A percentile compares a stretch with the other conserved stretches of the same genome.
Evolutionary conservation across 148 eudicot species (phyloP).

Genomic region (Nepenthes mirabilis): DNA sequence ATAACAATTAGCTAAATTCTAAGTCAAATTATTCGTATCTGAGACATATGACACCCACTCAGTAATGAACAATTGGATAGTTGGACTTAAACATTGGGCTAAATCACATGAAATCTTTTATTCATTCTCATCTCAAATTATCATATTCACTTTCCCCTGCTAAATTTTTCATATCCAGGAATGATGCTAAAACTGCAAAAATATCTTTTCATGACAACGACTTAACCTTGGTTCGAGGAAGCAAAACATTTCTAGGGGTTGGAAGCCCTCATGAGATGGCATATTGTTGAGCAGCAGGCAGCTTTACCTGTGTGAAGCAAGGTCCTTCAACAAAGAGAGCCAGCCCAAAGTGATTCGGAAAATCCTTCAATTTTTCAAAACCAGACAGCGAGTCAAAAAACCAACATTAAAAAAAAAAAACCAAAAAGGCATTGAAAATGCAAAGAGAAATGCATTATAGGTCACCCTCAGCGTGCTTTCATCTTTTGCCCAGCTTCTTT

Average conservation of each 20-base stretch:
- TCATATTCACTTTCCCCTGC: no score
- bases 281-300: constrained; percentile 55
- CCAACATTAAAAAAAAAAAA: constrained; percentile 1
- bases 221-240: constrained; percentile 75
- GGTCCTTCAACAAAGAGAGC: constrained; percentile 61
- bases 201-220: no score
- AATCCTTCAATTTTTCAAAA: constrained; percentile 43
- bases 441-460: not conserved
- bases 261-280: constrained; percentile 42
- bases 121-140: no score
- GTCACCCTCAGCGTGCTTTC: constrained; percentile 63
- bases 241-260: constrained; percentile 48
- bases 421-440: not conserved
- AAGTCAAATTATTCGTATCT: no score
- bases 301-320: constrained; percentile 49
- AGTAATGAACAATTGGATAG: no score
- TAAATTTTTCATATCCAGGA: no score
- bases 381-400: constrained; percentile 28
- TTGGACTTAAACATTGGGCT: no score
- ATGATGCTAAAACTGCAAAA: no score
- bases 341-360: constrained; percentile 57
- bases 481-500: constrained; percentile 85
- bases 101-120: no score
- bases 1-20: no score
- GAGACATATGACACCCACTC: no score